A percentile compares a stretch with the other conserved stretches of the same genome.
Evolutionary conservation across 2,329 filamentous ascomycete genomes (phyloP).

Genomic region (Beauveria asiatica): DNA sequence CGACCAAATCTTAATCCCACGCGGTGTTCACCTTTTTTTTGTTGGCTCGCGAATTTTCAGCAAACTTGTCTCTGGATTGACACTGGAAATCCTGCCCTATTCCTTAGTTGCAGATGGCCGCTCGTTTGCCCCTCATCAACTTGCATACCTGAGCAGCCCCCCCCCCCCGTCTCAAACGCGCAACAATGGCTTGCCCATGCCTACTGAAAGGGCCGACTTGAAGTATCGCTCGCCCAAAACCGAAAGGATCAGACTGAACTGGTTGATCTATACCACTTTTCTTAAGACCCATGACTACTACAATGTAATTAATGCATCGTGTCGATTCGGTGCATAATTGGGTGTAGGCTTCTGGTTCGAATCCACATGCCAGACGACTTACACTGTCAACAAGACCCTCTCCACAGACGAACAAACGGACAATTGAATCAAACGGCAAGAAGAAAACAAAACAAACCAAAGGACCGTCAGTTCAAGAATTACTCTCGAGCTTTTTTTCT

Average conservation of each 20-base stretch:
- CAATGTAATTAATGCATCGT: neutral
- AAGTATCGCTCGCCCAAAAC: neutral
- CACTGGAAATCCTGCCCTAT: neutral
- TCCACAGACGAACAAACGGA: neutral
- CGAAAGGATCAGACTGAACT: neutral
- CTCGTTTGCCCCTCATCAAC: neutral
- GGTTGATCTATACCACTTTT: neutral
- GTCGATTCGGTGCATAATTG: neutral
- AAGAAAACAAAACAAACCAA: neutral
- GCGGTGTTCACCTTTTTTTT: no score
- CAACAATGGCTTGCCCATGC: neutral
- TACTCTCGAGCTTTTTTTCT: neutral
- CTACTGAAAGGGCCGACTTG: neutral
- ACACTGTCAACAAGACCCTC: constrained; percentile 5
- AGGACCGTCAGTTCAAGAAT: neutral
- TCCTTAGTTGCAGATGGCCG: no score
- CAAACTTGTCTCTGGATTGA: no score
- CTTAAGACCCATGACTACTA: neutral
- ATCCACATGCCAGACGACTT: constrained; percentile 9
- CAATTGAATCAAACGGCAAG: neutral
- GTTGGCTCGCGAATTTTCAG: no score
- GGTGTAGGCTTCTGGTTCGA: neutral
- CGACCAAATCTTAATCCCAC: no score
- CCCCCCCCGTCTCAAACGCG: neutral
- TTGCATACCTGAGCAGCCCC: neutral